Percentiles rank a stretch among this genome's conserved stretches.
phyloP scores from a whole-genome alignment of 495 filamentous ascomycete species.

The Oidiodendron maius region DNA sequence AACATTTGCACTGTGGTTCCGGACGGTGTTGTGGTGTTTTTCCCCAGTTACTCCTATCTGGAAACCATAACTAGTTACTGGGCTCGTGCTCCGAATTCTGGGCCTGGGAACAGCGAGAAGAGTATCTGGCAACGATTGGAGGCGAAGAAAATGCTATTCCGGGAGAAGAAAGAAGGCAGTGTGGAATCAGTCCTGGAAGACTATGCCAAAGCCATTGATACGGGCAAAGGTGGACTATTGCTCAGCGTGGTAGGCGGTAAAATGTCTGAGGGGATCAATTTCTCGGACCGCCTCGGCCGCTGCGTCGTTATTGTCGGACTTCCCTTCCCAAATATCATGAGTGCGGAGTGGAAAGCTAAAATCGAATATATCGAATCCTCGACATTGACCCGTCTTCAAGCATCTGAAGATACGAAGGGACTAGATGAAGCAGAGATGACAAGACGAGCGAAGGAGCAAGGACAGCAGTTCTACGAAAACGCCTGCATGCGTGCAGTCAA shows the following conservation, averaged over 20 bases:
- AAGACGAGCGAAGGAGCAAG: constrained; percentile 54
- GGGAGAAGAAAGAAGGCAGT: constrained; percentile 54
- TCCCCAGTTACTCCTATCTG: constrained; percentile 89
- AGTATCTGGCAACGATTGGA: constrained; percentile 31
- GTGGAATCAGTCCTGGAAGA: constrained; percentile 61
- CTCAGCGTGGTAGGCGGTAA: constrained; percentile 95
- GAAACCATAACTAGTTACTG: constrained; percentile 64
- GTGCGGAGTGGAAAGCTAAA: constrained; percentile 87
- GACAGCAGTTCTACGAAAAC: constrained; percentile 87
- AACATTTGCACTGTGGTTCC: constrained; percentile 69
- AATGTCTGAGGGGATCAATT: constrained; percentile 96
- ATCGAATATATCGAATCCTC: constrained; percentile 78
- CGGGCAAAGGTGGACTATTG: constrained; percentile 66
- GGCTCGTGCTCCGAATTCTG: constrained; percentile 38
- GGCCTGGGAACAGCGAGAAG: not conserved
- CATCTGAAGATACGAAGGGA: constrained; percentile 15
- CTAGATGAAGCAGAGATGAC: constrained; percentile 17
- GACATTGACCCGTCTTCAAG: constrained; percentile 36
- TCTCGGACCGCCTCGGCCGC: constrained; percentile 84
- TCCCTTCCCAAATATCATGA: constrained; percentile 87
- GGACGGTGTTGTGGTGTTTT: constrained; percentile 93
- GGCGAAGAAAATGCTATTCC: constrained; percentile 59
- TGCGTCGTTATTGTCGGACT: constrained; percentile 86
- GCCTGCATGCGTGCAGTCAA: constrained; percentile 96
- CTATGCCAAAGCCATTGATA: constrained; percentile 65